Conservation (phyloP, 2,329 filamentous ascomycete species). For the Ceratocystis ficicola region DNA sequence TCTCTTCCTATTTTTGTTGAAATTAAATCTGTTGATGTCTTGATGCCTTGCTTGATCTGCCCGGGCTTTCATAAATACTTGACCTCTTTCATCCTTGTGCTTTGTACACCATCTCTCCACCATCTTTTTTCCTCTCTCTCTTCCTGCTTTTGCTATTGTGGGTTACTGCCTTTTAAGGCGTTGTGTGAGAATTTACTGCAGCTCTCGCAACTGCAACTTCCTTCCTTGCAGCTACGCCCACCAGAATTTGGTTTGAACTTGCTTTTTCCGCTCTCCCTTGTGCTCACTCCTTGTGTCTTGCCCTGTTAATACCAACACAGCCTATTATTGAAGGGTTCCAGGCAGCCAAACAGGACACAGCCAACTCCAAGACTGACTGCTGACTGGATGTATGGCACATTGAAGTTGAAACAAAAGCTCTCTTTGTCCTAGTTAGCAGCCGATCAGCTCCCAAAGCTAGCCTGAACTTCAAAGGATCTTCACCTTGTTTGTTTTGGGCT, state of each 20-base stretch:
- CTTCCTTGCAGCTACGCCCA: not conserved
- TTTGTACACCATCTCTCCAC: not conserved
- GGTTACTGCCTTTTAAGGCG: not conserved
- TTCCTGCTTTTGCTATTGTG: not conserved
- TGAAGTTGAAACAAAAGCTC: not conserved
- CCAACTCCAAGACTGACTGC: not conserved
- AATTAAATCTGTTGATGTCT: slow-evolving; percentile 8
- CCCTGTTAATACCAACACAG: not conserved
- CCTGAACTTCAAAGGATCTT: slow-evolving; percentile 7
- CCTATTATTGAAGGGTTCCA: not conserved
- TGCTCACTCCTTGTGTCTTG: not conserved
- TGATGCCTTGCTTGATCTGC: slow-evolving; percentile 2
- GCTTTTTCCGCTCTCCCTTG: not conserved
- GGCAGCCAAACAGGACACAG: not conserved
- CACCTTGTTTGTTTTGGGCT: not conserved
- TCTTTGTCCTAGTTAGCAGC: not conserved
- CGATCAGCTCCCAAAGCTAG: not conserved
- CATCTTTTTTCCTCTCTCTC: not conserved
- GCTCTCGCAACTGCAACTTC: not conserved
- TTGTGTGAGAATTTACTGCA: not conserved
- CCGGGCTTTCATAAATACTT: not conserved
- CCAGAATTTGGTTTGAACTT: not conserved
- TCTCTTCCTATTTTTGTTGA: slow-evolving; percentile 3
- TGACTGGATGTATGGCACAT: not conserved
- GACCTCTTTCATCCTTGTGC: not conserved